Evolutionary conservation across 208 protist species (phyloP).

Genomic region (Trypanosoma caninum): DNA sequence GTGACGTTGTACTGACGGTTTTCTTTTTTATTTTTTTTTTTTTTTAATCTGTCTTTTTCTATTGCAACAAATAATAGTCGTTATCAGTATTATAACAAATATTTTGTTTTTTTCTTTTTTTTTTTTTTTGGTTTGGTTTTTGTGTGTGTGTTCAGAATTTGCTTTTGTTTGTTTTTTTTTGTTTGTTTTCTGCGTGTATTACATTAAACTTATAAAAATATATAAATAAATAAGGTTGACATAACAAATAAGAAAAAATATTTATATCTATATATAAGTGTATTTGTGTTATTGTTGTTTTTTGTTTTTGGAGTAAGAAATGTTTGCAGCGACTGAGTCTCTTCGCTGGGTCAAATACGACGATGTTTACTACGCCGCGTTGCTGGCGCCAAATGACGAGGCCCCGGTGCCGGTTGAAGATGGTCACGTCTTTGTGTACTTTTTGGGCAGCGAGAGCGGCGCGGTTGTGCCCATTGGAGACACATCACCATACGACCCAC

Average conservation of each 20-base stretch:
- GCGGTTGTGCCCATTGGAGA: conserved; percentile 44
- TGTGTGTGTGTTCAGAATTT: too few species aligned
- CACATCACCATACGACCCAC: conserved; percentile 55
- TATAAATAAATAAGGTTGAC: too few species aligned
- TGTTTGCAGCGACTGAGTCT: neutral
- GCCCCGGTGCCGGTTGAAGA: conserved; percentile 25
- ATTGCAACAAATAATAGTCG: too few species aligned
- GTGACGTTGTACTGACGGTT: neutral
- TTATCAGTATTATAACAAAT: too few species aligned
- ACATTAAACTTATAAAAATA: too few species aligned
- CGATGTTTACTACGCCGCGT: conserved; percentile 62
- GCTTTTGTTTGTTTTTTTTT: conserved; percentile 12
- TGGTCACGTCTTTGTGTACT: conserved; percentile 61
- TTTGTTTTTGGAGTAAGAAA: neutral
- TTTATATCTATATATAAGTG: conserved; percentile 8
- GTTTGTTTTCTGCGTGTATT: conserved; percentile 3
- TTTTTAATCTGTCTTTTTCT: conserved; percentile 6
- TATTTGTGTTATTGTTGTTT: neutral
- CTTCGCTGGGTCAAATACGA: conserved; percentile 81
- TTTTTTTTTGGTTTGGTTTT: too few species aligned
- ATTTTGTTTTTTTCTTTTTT: too few species aligned
- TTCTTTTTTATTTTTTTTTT: conserved; percentile 15
- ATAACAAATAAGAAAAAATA: too few species aligned
- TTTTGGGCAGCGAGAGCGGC: conserved; percentile 65
- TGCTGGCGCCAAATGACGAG: conserved; percentile 47